These are phyloP conservation scores for Narthecium ossifragum DNA, from an alignment of 106 monocot genomes.

Conservation along the genomic window DNA sequence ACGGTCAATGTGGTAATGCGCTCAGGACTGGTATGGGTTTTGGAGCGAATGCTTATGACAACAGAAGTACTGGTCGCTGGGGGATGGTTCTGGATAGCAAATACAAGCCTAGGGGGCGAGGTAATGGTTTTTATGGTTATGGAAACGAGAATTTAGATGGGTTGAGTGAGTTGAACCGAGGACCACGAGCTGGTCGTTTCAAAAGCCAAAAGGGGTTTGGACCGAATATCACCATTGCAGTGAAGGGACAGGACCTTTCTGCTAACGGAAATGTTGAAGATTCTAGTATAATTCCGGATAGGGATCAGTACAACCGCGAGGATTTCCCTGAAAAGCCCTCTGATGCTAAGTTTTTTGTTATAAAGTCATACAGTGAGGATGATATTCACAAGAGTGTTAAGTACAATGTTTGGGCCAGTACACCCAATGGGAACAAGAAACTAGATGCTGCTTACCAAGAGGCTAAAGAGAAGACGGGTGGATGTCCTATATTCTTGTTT, in stretches of 20 bases:
- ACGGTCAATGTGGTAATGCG: constrained; percentile 31
- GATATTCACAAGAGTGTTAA: constrained; percentile 82
- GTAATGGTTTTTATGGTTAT: constrained; percentile 48
- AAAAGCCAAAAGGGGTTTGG: constrained; percentile 34
- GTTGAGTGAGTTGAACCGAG: constrained; percentile 59
- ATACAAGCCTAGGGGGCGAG: constrained; percentile 44
- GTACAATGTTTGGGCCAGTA: constrained; percentile 88
- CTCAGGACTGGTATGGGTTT: constrained; percentile 23
- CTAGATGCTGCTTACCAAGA: constrained; percentile 72
- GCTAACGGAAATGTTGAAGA: constrained; percentile 23
- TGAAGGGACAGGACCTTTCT: constrained; percentile 35
- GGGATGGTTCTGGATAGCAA: constrained; percentile 31
- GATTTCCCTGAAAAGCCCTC: constrained; percentile 53
- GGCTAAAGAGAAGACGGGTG: constrained; percentile 35
- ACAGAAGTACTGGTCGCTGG: constrained; percentile 24
- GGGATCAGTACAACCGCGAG: constrained; percentile 51
- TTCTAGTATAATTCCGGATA: constrained; percentile 27
- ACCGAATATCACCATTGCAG: constrained; percentile 5
- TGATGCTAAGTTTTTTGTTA: constrained; percentile 75
- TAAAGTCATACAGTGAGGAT: constrained; percentile 90
- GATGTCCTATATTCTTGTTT: constrained; percentile 65
- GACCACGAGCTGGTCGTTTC: constrained; percentile 51
- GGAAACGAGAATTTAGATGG: constrained; percentile 62
- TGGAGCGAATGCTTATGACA: constrained; percentile 31
- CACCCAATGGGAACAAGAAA: constrained; percentile 78